Evolutionary conservation across 345 rosid species (phyloP).

Genomic region (Eucalyptus regnans): DNA sequence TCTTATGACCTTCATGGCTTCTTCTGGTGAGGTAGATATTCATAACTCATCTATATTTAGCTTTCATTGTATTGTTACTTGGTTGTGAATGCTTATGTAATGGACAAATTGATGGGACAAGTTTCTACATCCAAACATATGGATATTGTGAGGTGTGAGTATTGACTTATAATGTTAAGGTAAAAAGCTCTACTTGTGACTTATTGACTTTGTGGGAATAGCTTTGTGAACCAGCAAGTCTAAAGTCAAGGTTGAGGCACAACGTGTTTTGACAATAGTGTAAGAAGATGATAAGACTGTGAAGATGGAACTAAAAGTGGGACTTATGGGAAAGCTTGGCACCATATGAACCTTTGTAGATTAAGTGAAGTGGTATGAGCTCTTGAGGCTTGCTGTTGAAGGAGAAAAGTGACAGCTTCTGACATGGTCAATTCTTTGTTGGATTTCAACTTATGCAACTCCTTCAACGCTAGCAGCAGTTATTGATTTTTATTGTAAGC

Average conservation of each 20-base stretch:
- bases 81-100: not conserved
- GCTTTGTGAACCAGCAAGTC: not conserved
- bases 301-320: not conserved
- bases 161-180: not conserved
- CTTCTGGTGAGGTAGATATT: slow-evolving; percentile 83
- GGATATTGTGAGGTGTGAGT: not conserved
- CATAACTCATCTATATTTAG: not conserved
- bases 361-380: not conserved
- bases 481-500: not conserved
- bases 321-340: not conserved
- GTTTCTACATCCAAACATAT: not conserved
- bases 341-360: not conserved
- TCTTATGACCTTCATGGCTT: slow-evolving; percentile 95
- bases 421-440: not conserved
- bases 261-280: not conserved
- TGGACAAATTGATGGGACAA: not conserved
- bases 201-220: not conserved
- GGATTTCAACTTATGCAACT: not conserved
- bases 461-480: not conserved
- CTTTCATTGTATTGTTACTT: not conserved
- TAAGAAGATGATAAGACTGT: not conserved
- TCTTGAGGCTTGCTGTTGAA: not conserved
- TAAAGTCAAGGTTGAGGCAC: not conserved
- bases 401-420: not conserved
- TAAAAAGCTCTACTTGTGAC: not conserved